A percentile compares a stretch with the other conserved stretches of the same genome.
phyloP scores from a whole-genome alignment of 2,329 filamentous ascomycete genomes.

The Epichloe gansuensis region DNA sequence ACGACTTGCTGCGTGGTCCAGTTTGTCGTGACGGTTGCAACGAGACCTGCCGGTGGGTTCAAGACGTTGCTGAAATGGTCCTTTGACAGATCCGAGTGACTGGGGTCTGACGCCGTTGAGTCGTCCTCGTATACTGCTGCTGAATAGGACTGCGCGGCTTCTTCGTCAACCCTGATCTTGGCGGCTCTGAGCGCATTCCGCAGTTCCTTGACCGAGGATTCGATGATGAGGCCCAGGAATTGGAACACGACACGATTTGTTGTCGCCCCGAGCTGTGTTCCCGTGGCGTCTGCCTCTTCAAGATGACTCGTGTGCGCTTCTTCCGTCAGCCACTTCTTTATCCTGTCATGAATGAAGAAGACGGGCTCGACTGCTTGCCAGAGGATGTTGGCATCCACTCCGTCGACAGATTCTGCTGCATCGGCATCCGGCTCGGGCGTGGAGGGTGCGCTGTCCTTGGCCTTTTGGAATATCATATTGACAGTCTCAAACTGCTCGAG shows the following conservation, averaged over 20 bases:
- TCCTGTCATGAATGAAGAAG: conserved; percentile 43
- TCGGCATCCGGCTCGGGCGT: conserved; percentile 8
- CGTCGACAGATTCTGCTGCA: background rate
- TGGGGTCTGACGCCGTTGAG: conserved; percentile 56
- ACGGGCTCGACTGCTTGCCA: conserved; percentile 74
- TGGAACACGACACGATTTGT: conserved; percentile 85
- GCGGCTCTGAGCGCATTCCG: conserved; percentile 53
- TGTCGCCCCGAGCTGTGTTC: conserved; percentile 40
- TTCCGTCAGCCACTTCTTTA: conserved; percentile 45
- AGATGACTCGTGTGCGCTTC: conserved; percentile 38
- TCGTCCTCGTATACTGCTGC: conserved; percentile 56
- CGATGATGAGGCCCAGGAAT: conserved; percentile 73
- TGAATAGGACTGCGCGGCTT: conserved; percentile 38
- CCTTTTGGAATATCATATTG: conserved; percentile 15
- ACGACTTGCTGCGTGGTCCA: conserved; percentile 17
- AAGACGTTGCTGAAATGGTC: conserved; percentile 66
- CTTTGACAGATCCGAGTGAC: conserved; percentile 66
- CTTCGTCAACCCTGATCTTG: conserved; percentile 17
- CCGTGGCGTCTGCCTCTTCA: conserved; percentile 8
- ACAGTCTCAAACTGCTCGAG: conserved; percentile 16
- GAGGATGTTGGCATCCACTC: conserved; percentile 35
- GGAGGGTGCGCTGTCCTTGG: conserved; percentile 10
- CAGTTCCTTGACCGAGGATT: conserved; percentile 73
- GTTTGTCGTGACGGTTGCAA: conserved; percentile 17
- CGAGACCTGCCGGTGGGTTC: conserved; percentile 16